phyloP scores from a whole-genome alignment of 345 rosid genomes.

The Chamaenerion angustifolium region DNA sequence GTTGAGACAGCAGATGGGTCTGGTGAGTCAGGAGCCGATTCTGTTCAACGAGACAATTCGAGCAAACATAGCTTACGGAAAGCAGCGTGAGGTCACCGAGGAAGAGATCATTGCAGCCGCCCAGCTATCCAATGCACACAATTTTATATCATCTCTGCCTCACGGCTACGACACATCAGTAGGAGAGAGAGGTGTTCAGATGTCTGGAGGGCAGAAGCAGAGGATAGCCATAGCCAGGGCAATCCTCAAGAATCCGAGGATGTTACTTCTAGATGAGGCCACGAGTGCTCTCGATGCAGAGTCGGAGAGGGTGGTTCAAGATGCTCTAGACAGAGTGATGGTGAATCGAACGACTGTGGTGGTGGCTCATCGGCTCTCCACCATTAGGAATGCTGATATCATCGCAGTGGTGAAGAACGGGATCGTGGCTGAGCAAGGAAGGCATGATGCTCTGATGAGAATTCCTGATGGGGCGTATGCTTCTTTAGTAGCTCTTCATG shows the following conservation, averaged over 20 bases:
- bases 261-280: constrained; percentile 57
- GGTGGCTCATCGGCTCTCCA: constrained; percentile 53
- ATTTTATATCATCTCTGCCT: constrained; percentile 49
- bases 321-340: constrained; percentile 61
- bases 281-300: constrained; percentile 66
- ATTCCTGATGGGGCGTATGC: constrained; percentile 43
- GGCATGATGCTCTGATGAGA: constrained; percentile 36
- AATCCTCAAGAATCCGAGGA: constrained; percentile 48
- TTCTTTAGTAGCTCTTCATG: constrained; percentile 45
- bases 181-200: constrained; percentile 59
- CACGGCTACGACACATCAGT: constrained; percentile 48
- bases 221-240: constrained; percentile 55
- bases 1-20: constrained; percentile 62
- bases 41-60: constrained; percentile 60
- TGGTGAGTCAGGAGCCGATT: constrained; percentile 66
- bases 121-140: constrained; percentile 45
- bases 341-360: constrained; percentile 43
- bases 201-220: constrained; percentile 68
- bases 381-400: constrained; percentile 43
- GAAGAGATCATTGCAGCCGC: constrained; percentile 51
- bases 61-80: constrained; percentile 47
- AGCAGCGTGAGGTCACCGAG: constrained; percentile 28
- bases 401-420: constrained; percentile 65
- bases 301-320: constrained; percentile 51
- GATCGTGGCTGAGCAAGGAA: constrained; percentile 48